Conservation (phyloP, 495 filamentous ascomycete genomes). For the Penicillium longicatenatum region DNA sequence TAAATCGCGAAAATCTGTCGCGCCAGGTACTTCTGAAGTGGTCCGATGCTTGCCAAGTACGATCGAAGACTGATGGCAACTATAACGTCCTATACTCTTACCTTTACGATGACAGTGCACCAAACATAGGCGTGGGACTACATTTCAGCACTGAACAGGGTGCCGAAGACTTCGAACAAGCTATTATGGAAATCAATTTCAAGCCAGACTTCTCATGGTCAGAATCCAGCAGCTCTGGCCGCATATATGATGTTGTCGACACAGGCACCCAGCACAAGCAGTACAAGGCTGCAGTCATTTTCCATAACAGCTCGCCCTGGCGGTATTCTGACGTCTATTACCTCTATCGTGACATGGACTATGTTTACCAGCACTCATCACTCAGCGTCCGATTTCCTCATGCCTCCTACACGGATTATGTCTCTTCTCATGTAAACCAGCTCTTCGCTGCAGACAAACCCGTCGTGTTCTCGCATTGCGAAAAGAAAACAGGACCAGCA, state of each 20-base stretch:
- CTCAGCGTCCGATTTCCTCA: slow-evolving; percentile 33
- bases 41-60: slow-evolving; percentile 44
- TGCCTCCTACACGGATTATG: slow-evolving; percentile 38
- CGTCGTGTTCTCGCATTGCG: slow-evolving; percentile 40
- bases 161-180: slow-evolving; percentile 37
- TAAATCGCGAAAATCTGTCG: slow-evolving; percentile 31
- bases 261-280: slow-evolving; percentile 34
- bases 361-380: slow-evolving; percentile 28
- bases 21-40: slow-evolving; percentile 40
- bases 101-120: slow-evolving; percentile 38
- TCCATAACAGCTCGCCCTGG: slow-evolving; percentile 32
- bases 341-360: slow-evolving; percentile 39
- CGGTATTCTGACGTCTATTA: slow-evolving; percentile 36
- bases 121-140: slow-evolving; percentile 37
- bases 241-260: slow-evolving; percentile 39
- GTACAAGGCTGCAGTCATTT: slow-evolving; percentile 37
- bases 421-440: slow-evolving; percentile 41
- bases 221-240: slow-evolving; percentile 26
- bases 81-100: slow-evolving; percentile 40
- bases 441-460: slow-evolving; percentile 31
- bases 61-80: slow-evolving; percentile 37
- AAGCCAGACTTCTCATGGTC: slow-evolving; percentile 31
- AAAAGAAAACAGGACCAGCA: slow-evolving; percentile 29
- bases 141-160: slow-evolving; percentile 30
- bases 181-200: slow-evolving; percentile 27